These are phyloP conservation scores for Russula vinacea DNA, from an alignment of 768 basidiomycete genomes.

Conservation along the genomic window DNA sequence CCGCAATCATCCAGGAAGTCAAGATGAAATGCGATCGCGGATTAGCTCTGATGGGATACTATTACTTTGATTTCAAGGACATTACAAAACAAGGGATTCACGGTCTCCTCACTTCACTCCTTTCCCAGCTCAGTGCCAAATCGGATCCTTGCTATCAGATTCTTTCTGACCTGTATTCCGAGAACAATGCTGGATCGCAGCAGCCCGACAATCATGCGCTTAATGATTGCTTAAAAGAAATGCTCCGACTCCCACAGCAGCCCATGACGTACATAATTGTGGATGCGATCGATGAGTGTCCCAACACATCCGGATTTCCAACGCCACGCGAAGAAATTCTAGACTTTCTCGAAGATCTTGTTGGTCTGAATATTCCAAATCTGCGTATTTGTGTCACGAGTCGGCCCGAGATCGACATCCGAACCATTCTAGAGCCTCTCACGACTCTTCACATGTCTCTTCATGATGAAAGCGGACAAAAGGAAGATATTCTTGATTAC, in stretches of 20 bases:
- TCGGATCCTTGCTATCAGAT: neutral
- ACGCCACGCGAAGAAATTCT: conserved; percentile 10
- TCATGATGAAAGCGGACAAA: conserved; percentile 8
- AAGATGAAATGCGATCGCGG: neutral
- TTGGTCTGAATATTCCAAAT: neutral
- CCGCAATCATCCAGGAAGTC: neutral
- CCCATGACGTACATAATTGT: conserved; percentile 1
- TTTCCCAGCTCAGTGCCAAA: conserved; percentile 4
- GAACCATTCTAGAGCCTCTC: neutral
- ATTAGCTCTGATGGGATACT: conserved; percentile 7
- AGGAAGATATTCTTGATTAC: conserved; percentile 7
- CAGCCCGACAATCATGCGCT: neutral
- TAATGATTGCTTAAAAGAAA: neutral
- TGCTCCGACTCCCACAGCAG: conserved; percentile 3
- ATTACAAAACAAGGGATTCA: neutral
- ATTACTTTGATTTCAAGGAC: conserved; percentile 14
- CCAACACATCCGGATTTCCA: neutral
- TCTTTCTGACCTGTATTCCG: neutral
- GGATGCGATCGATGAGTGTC: conserved; percentile 22
- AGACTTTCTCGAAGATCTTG: neutral
- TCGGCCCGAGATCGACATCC: conserved; percentile 15
- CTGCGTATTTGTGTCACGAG: conserved; percentile 15
- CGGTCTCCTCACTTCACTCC: conserved; percentile 11
- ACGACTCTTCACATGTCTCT: conserved; percentile 1
- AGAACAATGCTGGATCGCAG: neutral